Conservation (phyloP, 768 basidiomycete genomes). For the Pleurotus ostreatus region DNA sequence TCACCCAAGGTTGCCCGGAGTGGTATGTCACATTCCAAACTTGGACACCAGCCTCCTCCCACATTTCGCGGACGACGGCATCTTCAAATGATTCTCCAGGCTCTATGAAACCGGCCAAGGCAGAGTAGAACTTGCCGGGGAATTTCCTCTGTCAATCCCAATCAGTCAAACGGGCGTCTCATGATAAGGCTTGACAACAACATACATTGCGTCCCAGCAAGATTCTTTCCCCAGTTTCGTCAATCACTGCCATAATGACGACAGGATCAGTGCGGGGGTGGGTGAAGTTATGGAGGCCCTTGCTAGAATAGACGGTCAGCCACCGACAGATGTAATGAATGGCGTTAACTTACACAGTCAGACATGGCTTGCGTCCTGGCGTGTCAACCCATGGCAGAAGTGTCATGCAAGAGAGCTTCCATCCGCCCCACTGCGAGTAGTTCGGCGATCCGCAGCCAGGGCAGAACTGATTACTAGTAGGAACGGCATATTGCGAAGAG, state of each 20-base stretch:
- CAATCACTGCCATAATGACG: conserved; percentile 86
- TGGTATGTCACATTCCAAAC: conserved; percentile 84
- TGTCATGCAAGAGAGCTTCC: conserved; percentile 84
- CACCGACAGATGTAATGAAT: neutral
- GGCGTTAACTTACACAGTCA: conserved; percentile 50
- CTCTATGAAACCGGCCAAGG: conserved; percentile 91
- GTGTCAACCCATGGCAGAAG: conserved; percentile 74
- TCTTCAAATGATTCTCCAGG: conserved; percentile 95
- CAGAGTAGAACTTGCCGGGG: conserved; percentile 76
- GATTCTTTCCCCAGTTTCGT: conserved; percentile 76
- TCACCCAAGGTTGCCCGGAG: conserved; percentile 83
- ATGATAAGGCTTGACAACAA: conserved; percentile 11
- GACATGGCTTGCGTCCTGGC: conserved; percentile 60
- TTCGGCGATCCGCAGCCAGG: conserved; percentile 78
- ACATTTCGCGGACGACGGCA: conserved; percentile 86
- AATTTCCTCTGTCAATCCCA: conserved; percentile 50
- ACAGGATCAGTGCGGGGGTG: conserved; percentile 85
- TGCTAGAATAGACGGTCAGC: conserved; percentile 35
- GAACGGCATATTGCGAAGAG: neutral
- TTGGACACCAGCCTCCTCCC: conserved; percentile 93
- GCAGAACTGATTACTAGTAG: conserved; percentile 62
- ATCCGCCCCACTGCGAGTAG: conserved; percentile 91
- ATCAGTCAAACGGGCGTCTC: neutral
- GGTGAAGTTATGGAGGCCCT: conserved; percentile 82
- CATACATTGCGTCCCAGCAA: conserved; percentile 84